Percentiles rank a stretch among this genome's conserved stretches.
These are phyloP conservation scores for Selenicereus undatus DNA, from an alignment of 148 eudicot species.

Conservation along the genomic window DNA sequence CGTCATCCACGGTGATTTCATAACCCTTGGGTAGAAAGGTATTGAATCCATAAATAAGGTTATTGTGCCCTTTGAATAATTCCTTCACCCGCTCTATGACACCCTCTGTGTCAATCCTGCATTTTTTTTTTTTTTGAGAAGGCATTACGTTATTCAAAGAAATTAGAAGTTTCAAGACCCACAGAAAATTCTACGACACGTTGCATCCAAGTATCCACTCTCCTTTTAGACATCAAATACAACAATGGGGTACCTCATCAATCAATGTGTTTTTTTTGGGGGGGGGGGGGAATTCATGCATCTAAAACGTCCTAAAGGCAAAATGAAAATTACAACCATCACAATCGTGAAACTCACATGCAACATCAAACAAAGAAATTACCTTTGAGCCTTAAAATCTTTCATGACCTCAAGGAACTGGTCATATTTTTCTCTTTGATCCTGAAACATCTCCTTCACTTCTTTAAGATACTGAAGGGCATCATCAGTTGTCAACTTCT, in stretches of 20 bases:
- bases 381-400: conserved; percentile 96
- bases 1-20: conserved; percentile 83
- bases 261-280: background rate
- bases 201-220: background rate
- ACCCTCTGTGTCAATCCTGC: conserved; percentile 90
- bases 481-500: conserved; percentile 85
- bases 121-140: conserved; percentile 14
- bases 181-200: background rate
- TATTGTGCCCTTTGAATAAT: conserved; percentile 88
- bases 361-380: conserved; percentile 11
- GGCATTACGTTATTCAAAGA: background rate
- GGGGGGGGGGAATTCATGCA: background rate
- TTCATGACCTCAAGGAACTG: conserved; percentile 98
- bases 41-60: conserved; percentile 84
- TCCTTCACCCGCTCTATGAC: conserved; percentile 93
- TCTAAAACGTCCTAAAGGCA: background rate
- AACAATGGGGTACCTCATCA: background rate
- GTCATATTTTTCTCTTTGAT: conserved; percentile 87
- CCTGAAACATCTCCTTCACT: conserved; percentile 94
- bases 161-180: background rate
- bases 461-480: conserved; percentile 89
- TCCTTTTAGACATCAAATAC: background rate
- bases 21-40: conserved; percentile 97
- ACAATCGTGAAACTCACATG: background rate
- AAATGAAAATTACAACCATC: background rate